Evolutionary conservation across 2,329 filamentous ascomycete genomes (phyloP).

Genomic region (Arthrobotrys pseudoclavata): DNA sequence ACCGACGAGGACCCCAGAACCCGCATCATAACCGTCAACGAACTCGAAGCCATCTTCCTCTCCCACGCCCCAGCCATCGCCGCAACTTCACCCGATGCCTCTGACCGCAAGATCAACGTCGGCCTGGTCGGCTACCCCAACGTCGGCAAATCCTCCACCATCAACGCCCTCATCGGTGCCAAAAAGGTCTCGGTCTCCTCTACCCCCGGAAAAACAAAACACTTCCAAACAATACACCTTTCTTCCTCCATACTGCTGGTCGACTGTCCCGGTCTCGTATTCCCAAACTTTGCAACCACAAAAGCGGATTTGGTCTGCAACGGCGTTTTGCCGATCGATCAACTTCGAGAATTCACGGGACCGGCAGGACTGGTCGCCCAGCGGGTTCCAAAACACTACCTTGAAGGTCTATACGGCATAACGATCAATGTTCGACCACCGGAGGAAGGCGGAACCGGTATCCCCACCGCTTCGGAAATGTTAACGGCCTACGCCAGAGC

Average conservation of each 20-base stretch:
- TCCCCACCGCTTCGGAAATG: conserved; percentile 86
- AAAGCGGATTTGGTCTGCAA: conserved; percentile 97
- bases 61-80: conserved; percentile 41
- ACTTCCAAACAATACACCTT: conserved; percentile 98
- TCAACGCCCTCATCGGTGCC: conserved; percentile 97
- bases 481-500: conserved; percentile 88
- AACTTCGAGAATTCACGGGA: conserved; percentile 91
- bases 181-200: conserved; percentile 99
- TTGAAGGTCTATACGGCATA: conserved; percentile 95
- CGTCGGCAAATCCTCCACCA: conserved; percentile 98
- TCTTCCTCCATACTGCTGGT: conserved; percentile 90
- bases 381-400: conserved; percentile 86
- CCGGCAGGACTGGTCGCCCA: conserved; percentile 85
- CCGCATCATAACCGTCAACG: conserved; percentile 75
- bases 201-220: conserved; percentile 98
- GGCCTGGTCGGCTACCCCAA: conserved; percentile 98
- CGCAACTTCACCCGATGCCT: conserved; percentile 11
- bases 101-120: conserved; percentile 72
- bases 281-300: conserved; percentile 96
- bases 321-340: conserved; percentile 94
- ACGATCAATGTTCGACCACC: conserved; percentile 82
- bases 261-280: conserved; percentile 98
- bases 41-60: conserved; percentile 49
- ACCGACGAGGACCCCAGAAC: conserved; percentile 66
- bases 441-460: conserved; percentile 93